Conservation (phyloP, 2,329 filamentous ascomycete species). For the Nothophoma quercina region DNA sequence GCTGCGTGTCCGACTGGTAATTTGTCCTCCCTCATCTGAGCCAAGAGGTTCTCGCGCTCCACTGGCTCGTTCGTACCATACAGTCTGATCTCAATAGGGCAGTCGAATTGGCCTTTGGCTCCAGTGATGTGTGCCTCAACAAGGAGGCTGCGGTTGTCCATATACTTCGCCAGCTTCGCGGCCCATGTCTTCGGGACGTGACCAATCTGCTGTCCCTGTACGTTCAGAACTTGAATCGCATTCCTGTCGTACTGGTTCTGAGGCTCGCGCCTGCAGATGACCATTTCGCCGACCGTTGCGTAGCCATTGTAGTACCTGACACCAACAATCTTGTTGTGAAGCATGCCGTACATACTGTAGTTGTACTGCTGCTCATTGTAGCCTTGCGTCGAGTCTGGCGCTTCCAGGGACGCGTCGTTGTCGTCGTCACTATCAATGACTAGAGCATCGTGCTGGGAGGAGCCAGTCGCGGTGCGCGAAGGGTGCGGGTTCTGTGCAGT, state of each 20-base stretch:
- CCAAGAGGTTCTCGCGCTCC: conserved; percentile 63
- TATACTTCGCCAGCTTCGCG: conserved; percentile 74
- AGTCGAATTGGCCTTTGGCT: conserved; percentile 71
- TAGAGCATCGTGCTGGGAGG: conserved; percentile 37
- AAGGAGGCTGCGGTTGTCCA: conserved; percentile 62
- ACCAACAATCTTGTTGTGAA: conserved; percentile 66
- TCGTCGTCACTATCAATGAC: conserved; percentile 39
- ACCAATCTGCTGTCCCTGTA: conserved; percentile 77
- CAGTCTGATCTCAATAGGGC: conserved; percentile 72
- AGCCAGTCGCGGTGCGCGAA: conserved; percentile 25
- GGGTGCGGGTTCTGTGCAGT: conserved; percentile 20
- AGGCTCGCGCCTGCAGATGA: conserved; percentile 65
- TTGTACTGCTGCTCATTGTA: conserved; percentile 33
- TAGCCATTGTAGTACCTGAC: conserved; percentile 52
- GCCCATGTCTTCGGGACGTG: conserved; percentile 75
- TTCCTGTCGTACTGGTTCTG: conserved; percentile 66
- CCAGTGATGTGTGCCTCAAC: conserved; percentile 76
- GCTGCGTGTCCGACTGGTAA: conserved; percentile 58
- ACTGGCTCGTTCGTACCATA: conserved; percentile 70
- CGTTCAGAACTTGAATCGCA: conserved; percentile 81
- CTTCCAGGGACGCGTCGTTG: conserved; percentile 42
- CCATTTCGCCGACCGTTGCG: conserved; percentile 47
- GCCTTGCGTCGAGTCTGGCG: conserved; percentile 34
- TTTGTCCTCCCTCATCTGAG: conserved; percentile 68
- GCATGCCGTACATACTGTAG: conserved; percentile 42